Percentiles rank a stretch among this genome's conserved stretches.
phyloP scores from a whole-genome alignment of 345 rosid species.

The Lenwebbia sp. region DNA sequence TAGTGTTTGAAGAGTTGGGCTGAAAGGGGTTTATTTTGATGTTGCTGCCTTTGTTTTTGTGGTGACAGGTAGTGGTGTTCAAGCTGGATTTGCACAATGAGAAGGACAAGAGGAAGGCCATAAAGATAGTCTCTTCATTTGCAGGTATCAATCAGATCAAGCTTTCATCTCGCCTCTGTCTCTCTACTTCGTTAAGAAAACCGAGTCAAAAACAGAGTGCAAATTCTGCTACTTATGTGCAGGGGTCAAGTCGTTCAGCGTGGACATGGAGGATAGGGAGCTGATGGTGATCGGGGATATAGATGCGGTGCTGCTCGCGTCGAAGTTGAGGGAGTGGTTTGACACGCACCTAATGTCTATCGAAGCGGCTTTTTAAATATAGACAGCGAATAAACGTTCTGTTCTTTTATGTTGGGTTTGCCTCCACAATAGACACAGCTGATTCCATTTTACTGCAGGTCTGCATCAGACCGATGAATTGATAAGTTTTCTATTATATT shows the following conservation, averaged over 20 bases:
- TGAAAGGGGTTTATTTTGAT: not conserved
- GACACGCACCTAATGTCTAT: not conserved
- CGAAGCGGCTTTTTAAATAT: no score
- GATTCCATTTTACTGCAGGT: not conserved
- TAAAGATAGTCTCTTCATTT: conserved; percentile 33
- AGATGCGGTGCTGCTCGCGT: not conserved
- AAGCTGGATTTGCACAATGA: conserved; percentile 24
- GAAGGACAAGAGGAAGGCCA: conserved; percentile 29
- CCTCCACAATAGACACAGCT: not conserved
- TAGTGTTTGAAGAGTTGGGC: not conserved
- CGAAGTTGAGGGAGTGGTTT: conserved; percentile 1
- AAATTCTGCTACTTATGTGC: not conserved
- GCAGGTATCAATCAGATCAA: conserved; percentile 16
- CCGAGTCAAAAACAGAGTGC: no score
- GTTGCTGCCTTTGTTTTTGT: not conserved
- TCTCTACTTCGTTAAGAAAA: not conserved
- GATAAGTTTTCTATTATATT: not conserved
- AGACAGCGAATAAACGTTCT: not conserved
- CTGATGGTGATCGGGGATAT: conserved; percentile 1
- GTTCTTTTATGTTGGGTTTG: not conserved
- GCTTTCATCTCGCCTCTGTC: not conserved
- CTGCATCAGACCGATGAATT: not conserved
- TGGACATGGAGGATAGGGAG: conserved; percentile 7
- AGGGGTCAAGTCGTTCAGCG: not conserved
- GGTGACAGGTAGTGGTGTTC: conserved; percentile 37